Percentiles rank a stretch among this genome's conserved stretches.
These are phyloP conservation scores for Vitis amurensis DNA, from an alignment of 164 flowering plant genomes.

Conservation along the genomic window DNA sequence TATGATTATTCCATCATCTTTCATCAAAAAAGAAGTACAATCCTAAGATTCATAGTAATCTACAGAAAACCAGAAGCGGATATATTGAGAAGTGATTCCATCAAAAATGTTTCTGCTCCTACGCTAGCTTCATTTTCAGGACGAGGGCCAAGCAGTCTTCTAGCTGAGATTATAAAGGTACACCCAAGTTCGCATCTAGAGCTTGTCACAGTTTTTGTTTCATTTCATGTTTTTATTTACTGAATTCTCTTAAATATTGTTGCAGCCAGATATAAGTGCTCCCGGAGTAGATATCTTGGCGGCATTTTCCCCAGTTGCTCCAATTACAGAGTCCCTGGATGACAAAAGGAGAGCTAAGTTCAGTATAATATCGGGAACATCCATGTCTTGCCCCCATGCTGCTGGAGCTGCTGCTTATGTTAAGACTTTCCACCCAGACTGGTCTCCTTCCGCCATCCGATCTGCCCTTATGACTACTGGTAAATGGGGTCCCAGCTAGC, in stretches of 20 bases:
- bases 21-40: neutral
- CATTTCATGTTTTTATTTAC: neutral
- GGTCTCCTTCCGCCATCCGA: conserved; percentile 38
- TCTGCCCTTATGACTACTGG: conserved; percentile 42
- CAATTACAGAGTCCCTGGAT: neutral
- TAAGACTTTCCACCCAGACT: conserved; percentile 38
- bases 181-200: neutral
- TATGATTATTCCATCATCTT: too few species aligned
- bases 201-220: neutral
- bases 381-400: conserved; percentile 45
- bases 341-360: conserved; percentile 4
- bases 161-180: conserved; percentile 12
- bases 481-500: neutral
- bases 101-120: conserved; percentile 4
- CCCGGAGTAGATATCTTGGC: conserved; percentile 13
- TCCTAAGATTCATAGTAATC: neutral
- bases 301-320: conserved; percentile 1
- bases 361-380: conserved; percentile 32
- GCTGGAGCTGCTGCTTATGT: conserved; percentile 41
- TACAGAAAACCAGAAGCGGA: conserved; percentile 13
- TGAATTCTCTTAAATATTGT: neutral
- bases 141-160: conserved; percentile 11
- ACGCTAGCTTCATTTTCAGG: conserved; percentile 16
- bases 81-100: conserved; percentile 12
- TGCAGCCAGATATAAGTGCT: conserved; percentile 20